Conservation (phyloP, 2,329 filamentous ascomycete genomes). For the Pseudopithomyces maydicus region DNA sequence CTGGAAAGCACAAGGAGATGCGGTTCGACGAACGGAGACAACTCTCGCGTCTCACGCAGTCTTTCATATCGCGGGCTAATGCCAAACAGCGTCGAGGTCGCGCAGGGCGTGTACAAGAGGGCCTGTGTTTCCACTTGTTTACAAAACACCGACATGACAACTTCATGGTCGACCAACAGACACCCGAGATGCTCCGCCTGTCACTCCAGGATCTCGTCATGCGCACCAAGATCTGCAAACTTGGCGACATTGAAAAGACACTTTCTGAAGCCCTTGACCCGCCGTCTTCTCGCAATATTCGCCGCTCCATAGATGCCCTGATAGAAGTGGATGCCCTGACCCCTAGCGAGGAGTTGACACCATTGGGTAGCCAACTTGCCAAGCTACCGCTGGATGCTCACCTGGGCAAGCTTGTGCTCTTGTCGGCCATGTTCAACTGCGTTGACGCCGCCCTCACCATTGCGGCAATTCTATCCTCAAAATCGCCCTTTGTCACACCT, state of each 20-base stretch:
- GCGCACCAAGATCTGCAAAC: conserved; percentile 94
- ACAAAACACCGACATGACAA: conserved; percentile 87
- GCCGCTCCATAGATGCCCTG: conserved; percentile 87
- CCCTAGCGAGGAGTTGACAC: conserved; percentile 78
- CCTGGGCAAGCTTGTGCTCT: conserved; percentile 87
- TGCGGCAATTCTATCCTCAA: conserved; percentile 90
- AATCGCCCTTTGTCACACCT: conserved; percentile 88
- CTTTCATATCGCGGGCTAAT: conserved; percentile 93
- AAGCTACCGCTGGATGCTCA: conserved; percentile 92
- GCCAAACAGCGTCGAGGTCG: conserved; percentile 93
- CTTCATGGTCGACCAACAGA: conserved; percentile 87
- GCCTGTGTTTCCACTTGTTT: conserved; percentile 94
- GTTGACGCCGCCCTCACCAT: conserved; percentile 90
- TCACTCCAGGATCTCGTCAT: conserved; percentile 95
- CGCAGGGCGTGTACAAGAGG: conserved; percentile 93
- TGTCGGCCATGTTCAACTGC: conserved; percentile 86
- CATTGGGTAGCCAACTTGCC: conserved; percentile 83
- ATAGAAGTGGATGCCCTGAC: conserved; percentile 93
- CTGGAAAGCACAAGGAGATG: conserved; percentile 97
- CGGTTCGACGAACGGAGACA: conserved; percentile 92
- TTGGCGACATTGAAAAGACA: conserved; percentile 91
- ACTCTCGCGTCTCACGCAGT: conserved; percentile 86
- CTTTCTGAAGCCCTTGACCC: conserved; percentile 87
- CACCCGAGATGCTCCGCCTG: conserved; percentile 91
- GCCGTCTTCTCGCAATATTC: conserved; percentile 89